Percentiles rank a stretch among this genome's conserved stretches.
phyloP scores from a whole-genome alignment of 257 asterid genomes.

The Solanum sejunctum region DNA sequence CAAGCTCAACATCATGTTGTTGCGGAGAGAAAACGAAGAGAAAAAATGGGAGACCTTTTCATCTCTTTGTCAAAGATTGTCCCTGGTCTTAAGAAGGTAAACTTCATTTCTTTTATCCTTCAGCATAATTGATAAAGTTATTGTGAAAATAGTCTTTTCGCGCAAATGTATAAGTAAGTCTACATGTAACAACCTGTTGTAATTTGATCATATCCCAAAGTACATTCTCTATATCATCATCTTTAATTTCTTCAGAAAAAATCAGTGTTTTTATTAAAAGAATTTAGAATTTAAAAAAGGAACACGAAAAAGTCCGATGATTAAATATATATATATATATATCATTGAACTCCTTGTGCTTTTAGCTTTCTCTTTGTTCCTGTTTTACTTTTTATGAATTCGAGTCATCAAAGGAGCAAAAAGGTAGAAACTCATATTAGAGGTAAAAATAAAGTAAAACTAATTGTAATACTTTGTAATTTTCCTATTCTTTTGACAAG shows the following conservation, averaged over 20 bases:
- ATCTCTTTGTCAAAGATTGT: slow-evolving; percentile 40
- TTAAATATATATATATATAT: background rate
- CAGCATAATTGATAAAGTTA: background rate
- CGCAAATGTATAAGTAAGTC: background rate
- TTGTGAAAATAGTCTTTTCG: background rate
- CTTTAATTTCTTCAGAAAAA: background rate
- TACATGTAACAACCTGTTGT: background rate
- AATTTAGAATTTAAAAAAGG: background rate
- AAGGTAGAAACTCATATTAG: too few relatives aligned
- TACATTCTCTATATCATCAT: too few relatives aligned
- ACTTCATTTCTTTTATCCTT: background rate
- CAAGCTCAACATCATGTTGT: slow-evolving; percentile 52
- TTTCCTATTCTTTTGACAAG: background rate
- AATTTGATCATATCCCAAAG: background rate
- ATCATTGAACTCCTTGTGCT: fast-evolving
- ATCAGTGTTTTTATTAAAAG: background rate
- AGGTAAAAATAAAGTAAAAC: too few relatives aligned
- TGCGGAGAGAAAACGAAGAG: slow-evolving; percentile 55
- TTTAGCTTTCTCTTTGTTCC: background rate
- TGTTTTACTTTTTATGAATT: too few relatives aligned
- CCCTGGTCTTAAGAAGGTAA: slow-evolving; percentile 62
- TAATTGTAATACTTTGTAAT: too few relatives aligned
- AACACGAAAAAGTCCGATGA: fast-evolving
- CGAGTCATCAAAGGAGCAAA: too few relatives aligned
- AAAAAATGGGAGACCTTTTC: slow-evolving; percentile 43